These are phyloP conservation scores for Hyphopichia burtonii DNA, from an alignment of 1,139 yeast genomes.

Conservation along the genomic window DNA sequence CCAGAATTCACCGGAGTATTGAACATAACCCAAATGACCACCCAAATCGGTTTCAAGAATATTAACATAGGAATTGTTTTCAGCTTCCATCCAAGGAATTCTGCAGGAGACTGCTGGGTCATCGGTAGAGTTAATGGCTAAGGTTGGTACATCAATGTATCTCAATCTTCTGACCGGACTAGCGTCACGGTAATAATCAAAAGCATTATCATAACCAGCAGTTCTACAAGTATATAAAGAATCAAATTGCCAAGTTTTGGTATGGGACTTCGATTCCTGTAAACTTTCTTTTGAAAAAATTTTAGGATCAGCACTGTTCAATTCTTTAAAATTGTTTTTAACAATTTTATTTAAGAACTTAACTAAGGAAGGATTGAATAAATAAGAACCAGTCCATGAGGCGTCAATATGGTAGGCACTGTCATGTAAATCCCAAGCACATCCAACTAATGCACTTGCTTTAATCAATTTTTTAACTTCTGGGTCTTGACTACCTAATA, in stretches of 20 bases:
- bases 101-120: constrained; percentile 76
- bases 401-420: constrained; percentile 51
- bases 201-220: constrained; percentile 69
- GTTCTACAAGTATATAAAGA: constrained; percentile 66
- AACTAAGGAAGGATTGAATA: constrained; percentile 69
- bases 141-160: constrained; percentile 61
- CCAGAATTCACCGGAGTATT: constrained; percentile 69
- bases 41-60: constrained; percentile 51
- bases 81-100: constrained; percentile 28
- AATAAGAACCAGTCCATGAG: constrained; percentile 57
- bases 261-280: constrained; percentile 28
- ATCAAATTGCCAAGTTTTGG: constrained; percentile 63
- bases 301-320: constrained; percentile 37
- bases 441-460: constrained; percentile 68
- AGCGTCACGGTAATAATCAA: constrained; percentile 70
- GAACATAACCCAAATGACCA: constrained; percentile 62
- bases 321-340: constrained; percentile 57
- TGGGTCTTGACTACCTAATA: constrained; percentile 67
- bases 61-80: constrained; percentile 32
- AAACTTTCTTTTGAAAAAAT: constrained; percentile 32
- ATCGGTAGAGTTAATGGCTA: constrained; percentile 70
- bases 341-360: constrained; percentile 62
- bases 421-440: constrained; percentile 81
- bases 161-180: constrained; percentile 60
- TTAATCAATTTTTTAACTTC: constrained; percentile 44